These are phyloP conservation scores for Rosa chinensis DNA, from an alignment of 306 rosid genomes.

Conservation along the genomic window DNA sequence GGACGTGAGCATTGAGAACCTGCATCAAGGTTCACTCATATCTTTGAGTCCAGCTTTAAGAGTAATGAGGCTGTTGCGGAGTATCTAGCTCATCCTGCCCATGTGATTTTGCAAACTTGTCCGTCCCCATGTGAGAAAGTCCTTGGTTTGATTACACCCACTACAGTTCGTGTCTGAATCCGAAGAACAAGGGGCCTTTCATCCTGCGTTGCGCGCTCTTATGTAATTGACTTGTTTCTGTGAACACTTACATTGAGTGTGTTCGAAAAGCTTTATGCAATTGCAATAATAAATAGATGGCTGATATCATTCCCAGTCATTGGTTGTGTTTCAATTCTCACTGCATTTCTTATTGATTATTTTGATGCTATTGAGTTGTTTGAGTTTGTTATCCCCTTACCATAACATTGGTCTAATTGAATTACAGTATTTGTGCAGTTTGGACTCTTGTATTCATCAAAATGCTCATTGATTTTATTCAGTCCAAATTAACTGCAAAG, in stretches of 20 bases:
- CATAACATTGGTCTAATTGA: neutral
- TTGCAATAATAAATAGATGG: slow-evolving; percentile 7
- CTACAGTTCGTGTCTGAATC: slow-evolving; percentile 32
- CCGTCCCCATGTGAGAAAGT: slow-evolving; percentile 56
- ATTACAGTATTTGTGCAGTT: neutral
- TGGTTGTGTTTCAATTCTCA: neutral
- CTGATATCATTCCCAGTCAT: neutral
- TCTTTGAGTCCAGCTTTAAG: slow-evolving; percentile 82
- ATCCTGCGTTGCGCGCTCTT: slow-evolving; percentile 3
- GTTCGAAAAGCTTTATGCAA: neutral
- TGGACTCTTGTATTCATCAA: neutral
- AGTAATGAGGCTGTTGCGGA: slow-evolving; percentile 68
- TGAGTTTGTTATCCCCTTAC: too few relatives aligned
- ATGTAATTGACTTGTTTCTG: neutral
- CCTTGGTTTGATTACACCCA: slow-evolving; percentile 63
- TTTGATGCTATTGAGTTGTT: slow-evolving; percentile 1
- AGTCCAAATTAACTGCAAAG: neutral
- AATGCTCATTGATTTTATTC: neutral
- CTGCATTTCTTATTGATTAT: neutral
- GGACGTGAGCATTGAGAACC: slow-evolving; percentile 69
- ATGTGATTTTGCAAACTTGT: slow-evolving; percentile 60
- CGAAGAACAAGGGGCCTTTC: neutral
- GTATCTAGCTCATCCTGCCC: slow-evolving; percentile 66
- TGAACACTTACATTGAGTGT: neutral
- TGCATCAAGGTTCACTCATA: slow-evolving; percentile 85